These are phyloP conservation scores for Rhynchospora pubera DNA, from an alignment of 176 grass and related monocot species.

Conservation along the genomic window DNA sequence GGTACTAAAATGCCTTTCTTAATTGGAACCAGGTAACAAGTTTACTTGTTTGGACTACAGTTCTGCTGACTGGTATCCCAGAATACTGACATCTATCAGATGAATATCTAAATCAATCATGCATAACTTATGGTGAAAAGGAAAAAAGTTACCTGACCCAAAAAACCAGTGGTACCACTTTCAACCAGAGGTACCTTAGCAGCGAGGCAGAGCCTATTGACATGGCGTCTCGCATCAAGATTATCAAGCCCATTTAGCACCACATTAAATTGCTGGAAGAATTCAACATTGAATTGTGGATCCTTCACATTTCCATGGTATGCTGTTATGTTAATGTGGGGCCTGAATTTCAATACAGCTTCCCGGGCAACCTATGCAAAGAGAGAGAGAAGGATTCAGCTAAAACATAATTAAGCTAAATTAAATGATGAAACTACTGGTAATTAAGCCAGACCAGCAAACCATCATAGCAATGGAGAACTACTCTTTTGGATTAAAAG, in stretches of 20 bases:
- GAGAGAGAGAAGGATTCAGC: not conserved
- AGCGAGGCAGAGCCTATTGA: constrained; percentile 96
- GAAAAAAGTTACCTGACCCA: constrained; percentile 65
- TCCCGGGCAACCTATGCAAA: constrained; percentile 69
- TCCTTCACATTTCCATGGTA: constrained; percentile 95
- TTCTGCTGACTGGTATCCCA: not conserved
- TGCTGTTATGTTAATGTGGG: constrained; percentile 73
- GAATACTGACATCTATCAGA: not conserved
- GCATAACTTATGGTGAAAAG: not conserved
- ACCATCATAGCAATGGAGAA: not conserved
- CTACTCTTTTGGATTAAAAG: not conserved
- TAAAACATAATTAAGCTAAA: not conserved
- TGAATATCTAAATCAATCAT: not conserved
- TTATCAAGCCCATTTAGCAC: constrained; percentile 98
- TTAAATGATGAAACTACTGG: not conserved
- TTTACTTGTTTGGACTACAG: not conserved
- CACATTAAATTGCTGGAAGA: constrained; percentile 96
- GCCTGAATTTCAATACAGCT: constrained; percentile 75
- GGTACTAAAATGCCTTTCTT: not conserved
- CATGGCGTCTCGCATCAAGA: constrained; percentile 93
- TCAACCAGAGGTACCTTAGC: constrained; percentile 95
- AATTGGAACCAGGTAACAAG: not conserved
- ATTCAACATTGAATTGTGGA: constrained; percentile 71
- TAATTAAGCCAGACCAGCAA: not conserved
- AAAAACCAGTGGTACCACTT: constrained; percentile 96